Base-by-base conservation (phyloP, 176 grass and related monocot genomes). In the Juncus inflexus region DNA sequence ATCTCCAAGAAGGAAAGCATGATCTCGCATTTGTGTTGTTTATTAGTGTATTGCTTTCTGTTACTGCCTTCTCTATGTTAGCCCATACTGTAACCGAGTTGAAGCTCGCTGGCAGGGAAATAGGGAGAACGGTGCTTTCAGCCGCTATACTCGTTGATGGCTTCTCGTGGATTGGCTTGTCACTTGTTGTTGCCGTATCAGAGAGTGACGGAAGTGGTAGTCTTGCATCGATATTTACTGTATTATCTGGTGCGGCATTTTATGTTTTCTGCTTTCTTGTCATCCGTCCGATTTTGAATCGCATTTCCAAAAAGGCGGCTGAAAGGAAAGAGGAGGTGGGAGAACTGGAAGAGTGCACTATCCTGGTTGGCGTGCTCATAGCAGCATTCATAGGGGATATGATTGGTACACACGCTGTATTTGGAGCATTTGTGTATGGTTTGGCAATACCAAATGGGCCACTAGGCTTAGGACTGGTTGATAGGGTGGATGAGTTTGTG, bases 401-500 rank as follows among this genome's bases (percentile, higher is more conserved):
- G 7, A 43, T 77, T 0, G 90, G 90, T 37, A 84, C 83, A 50
- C 90, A 90, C 63, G 77, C 77, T 14, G 79, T 81, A 0, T 95
- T 95, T 4, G 90, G 90, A 39, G 90, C 83, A 3, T 84, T 95
- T 64, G 74, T 89, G 0, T 84, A 84, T 66, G 90, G 90, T 5
- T 76, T 95, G 54, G 74, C 71, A 5, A 65, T 95, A 78, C 86
- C 90, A 3, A 82, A 86, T 19, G 90, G 90, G 2, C 80, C 86
- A 2, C n/a, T 95, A 8, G 83, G 90, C 2, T 58, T 83, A 15
- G 77, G 74, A 3, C 35, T 95, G 13, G 77, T 95, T 7, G 90
- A 86, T 70, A 90, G 81, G 74, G 74, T 86, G 49, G 86, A 95
- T 75, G 80, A 89, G 61, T 74, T 90, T 49, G 83, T 86, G 14